Evolutionary conservation across 2,329 filamentous ascomycete species (phyloP).

Genomic region (Clonostachys chloroleuca): DNA sequence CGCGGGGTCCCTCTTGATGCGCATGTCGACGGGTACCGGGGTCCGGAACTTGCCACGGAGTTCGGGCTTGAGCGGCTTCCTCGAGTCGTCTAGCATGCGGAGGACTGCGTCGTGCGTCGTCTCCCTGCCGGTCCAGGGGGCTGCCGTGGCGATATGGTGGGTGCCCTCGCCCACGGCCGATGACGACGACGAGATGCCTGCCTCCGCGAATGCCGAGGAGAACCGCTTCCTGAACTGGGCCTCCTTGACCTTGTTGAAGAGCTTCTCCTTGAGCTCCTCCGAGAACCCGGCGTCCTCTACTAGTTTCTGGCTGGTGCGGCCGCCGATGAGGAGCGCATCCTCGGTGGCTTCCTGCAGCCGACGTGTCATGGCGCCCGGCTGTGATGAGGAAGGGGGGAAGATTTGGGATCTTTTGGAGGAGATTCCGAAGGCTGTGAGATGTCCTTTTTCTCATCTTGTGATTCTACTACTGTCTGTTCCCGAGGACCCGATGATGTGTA

Average conservation of each 20-base stretch:
- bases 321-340: constrained; percentile 53
- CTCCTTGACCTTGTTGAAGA: constrained; percentile 52
- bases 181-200: constrained; percentile 48
- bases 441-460: background rate
- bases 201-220: constrained; percentile 40
- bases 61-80: constrained; percentile 58
- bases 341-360: constrained; percentile 60
- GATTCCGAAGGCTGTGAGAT: background rate
- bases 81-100: constrained; percentile 79
- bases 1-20: constrained; percentile 32
- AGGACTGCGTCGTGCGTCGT: constrained; percentile 69
- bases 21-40: constrained; percentile 43
- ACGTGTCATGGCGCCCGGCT: constrained; percentile 45
- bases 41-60: constrained; percentile 41
- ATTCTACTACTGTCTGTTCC: background rate
- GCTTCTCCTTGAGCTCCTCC: constrained; percentile 53
- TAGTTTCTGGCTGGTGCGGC: constrained; percentile 53
- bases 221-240: constrained; percentile 50
- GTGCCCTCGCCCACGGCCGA: constrained; percentile 48
- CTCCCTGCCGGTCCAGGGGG: constrained; percentile 78
- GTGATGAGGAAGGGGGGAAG: background rate
- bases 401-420: too few species aligned
- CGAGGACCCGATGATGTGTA: background rate
- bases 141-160: constrained; percentile 56
- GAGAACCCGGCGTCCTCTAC: constrained; percentile 61